phyloP scores from a whole-genome alignment of 2,329 filamentous ascomycete species.

The Verticillium nonalfalfae region DNA sequence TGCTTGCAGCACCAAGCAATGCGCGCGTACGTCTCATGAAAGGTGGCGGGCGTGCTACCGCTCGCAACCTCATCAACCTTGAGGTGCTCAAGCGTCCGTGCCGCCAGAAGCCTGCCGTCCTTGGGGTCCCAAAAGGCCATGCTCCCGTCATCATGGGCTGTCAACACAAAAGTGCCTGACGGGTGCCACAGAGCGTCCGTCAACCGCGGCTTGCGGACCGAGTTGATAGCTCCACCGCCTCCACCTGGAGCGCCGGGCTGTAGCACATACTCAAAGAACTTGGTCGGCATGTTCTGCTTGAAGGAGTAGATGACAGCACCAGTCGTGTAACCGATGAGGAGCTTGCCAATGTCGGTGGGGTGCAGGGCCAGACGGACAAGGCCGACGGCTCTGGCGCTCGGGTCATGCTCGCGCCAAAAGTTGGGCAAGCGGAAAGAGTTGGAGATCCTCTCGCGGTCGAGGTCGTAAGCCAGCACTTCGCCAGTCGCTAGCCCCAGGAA shows the following conservation, averaged over 20 bases:
- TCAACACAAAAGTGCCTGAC: slow-evolving; percentile 82
- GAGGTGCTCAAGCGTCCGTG: slow-evolving; percentile 69
- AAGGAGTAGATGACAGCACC: slow-evolving; percentile 90
- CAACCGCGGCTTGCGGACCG: slow-evolving; percentile 63
- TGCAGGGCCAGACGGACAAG: slow-evolving; percentile 80
- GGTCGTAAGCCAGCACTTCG: slow-evolving; percentile 86
- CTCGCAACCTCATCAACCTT: slow-evolving; percentile 64
- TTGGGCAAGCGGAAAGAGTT: slow-evolving; percentile 78
- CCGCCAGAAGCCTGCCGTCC: slow-evolving; percentile 77
- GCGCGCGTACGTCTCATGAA: slow-evolving; percentile 69
- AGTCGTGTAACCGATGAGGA: slow-evolving; percentile 84
- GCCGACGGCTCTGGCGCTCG: slow-evolving; percentile 53
- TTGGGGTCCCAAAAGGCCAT: slow-evolving; percentile 92
- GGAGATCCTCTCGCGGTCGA: slow-evolving; percentile 68
- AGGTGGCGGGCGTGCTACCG: slow-evolving; percentile 41
- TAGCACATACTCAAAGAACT: slow-evolving; percentile 78
- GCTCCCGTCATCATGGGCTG: slow-evolving; percentile 83
- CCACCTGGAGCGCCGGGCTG: slow-evolving; percentile 80
- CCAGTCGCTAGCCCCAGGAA: slow-evolving; percentile 78
- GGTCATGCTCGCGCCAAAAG: slow-evolving; percentile 72
- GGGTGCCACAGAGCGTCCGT: slow-evolving; percentile 92
- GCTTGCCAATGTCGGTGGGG: slow-evolving; percentile 83
- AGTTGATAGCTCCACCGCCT: slow-evolving; percentile 57
- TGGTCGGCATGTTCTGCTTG: slow-evolving; percentile 75
- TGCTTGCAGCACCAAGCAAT: slow-evolving; percentile 91